phyloP scores from a whole-genome alignment of 2,329 filamentous ascomycete genomes.

The Xylaria sp. region DNA sequence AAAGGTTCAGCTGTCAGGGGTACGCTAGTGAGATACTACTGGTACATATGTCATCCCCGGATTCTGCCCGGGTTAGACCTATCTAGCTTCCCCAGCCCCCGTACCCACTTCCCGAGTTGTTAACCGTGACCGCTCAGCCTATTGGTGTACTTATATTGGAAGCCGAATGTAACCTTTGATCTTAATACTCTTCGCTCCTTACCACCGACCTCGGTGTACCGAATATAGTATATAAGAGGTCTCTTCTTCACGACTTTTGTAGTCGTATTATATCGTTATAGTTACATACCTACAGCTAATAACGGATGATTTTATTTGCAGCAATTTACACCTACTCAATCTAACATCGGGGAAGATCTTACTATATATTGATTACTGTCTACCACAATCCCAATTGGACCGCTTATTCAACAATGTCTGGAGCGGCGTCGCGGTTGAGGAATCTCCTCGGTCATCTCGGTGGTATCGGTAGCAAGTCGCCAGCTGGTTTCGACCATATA shows the following conservation, averaged over 20 bases:
- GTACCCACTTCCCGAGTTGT: too few species aligned
- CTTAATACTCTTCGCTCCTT: not conserved
- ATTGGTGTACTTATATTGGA: too few species aligned
- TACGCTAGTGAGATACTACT: too few species aligned
- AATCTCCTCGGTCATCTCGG: constrained; percentile 66
- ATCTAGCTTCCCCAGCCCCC: too few species aligned
- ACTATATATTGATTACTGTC: not conserved
- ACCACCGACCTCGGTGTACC: too few species aligned
- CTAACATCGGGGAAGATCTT: not conserved
- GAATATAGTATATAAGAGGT: too few species aligned
- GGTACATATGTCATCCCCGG: too few species aligned
- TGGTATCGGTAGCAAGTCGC: constrained; percentile 50
- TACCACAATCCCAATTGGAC: not conserved
- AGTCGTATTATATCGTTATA: not conserved
- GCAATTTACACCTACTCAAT: not conserved
- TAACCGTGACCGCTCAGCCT: too few species aligned
- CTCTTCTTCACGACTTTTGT: not conserved
- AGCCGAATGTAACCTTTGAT: constrained; percentile 1
- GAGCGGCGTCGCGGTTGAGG: constrained; percentile 69
- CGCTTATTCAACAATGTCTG: constrained; percentile 64
- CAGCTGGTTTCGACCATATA: constrained; percentile 58
- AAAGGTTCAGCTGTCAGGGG: too few species aligned
- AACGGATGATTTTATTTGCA: not conserved
- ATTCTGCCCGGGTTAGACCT: too few species aligned
- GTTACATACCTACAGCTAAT: not conserved